Percentiles rank a stretch among this genome's conserved stretches.
Conservation (phyloP, 805 yeast genomes). For the Ogataea glucozyma region DNA sequence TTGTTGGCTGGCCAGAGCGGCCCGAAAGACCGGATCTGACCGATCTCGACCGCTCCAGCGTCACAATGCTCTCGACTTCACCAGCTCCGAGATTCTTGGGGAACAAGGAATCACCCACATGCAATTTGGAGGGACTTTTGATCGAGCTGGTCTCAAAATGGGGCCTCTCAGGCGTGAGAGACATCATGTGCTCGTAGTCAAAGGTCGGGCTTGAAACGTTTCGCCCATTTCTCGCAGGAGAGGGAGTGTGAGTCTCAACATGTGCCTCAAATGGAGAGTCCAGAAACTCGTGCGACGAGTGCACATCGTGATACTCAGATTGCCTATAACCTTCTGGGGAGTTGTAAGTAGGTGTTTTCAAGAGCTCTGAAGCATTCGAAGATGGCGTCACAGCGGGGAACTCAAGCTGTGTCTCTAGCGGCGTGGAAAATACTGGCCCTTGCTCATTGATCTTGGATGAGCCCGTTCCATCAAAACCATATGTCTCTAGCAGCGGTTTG, state of each 20-base stretch:
- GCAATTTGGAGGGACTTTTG: conserved; percentile 27
- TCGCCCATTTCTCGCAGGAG: conserved; percentile 18
- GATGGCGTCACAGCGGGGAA: conserved; percentile 9
- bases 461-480: conserved; percentile 23
- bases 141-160: conserved; percentile 3
- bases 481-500: conserved; percentile 23
- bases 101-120: conserved; percentile 61
- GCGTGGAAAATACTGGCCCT: conserved; percentile 18
- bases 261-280: conserved; percentile 20
- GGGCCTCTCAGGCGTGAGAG: conserved; percentile 13
- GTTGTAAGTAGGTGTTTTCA: conserved; percentile 17
- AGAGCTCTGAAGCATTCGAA: not conserved
- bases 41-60: conserved; percentile 65
- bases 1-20: no score
- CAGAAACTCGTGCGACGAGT: no score
- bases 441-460: conserved; percentile 1
- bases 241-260: conserved; percentile 21
- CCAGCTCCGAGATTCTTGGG: conserved; percentile 66
- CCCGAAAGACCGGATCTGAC: conserved; percentile 57
- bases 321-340: conserved; percentile 17
- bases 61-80: conserved; percentile 74
- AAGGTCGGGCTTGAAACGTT: not conserved
- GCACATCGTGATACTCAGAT: conserved; percentile 15
- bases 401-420: conserved; percentile 11
- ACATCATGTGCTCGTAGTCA: conserved; percentile 4